Conservation (phyloP, 2,329 filamentous ascomycete species). For the Xylariaceae sp. region DNA sequence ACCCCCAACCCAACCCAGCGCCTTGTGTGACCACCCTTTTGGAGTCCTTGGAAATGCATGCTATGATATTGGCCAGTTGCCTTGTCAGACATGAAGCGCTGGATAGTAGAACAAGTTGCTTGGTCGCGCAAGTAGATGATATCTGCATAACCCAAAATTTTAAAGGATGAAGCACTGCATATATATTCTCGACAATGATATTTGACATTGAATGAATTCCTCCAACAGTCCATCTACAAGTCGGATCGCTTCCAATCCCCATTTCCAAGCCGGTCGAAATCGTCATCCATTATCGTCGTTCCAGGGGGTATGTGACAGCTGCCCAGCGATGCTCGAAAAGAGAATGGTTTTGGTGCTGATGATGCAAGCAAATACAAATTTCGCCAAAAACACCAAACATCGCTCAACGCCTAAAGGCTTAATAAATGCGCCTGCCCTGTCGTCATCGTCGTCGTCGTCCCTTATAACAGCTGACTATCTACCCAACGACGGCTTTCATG, state of each 20-base stretch:
- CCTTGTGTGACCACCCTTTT: slow-evolving; percentile 2
- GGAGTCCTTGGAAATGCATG: not conserved
- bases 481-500: slow-evolving; percentile 83
- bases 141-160: too few species aligned
- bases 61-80: too few species aligned
- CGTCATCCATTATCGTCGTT: slow-evolving; percentile 30
- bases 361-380: slow-evolving; percentile 19
- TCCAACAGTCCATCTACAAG: slow-evolving; percentile 1
- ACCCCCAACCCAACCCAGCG: not conserved
- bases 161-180: slow-evolving; percentile 22
- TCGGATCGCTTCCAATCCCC: not conserved
- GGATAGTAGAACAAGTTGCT: too few species aligned
- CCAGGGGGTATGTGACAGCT: slow-evolving; percentile 17
- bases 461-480: slow-evolving; percentile 24
- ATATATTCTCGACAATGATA: slow-evolving; percentile 29
- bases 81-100: too few species aligned
- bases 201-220: slow-evolving; percentile 14
- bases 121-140: not conserved
- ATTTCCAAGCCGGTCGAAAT: slow-evolving; percentile 23
- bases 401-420: slow-evolving; percentile 18
- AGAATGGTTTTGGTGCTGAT: slow-evolving; percentile 11
- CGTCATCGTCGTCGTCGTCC: not conserved
- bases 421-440: slow-evolving; percentile 1
- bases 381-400: slow-evolving; percentile 21
- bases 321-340: slow-evolving; percentile 7